phyloP scores from a whole-genome alignment of 176 grass and related monocot genomes.

The Coix lacrymajobi region DNA sequence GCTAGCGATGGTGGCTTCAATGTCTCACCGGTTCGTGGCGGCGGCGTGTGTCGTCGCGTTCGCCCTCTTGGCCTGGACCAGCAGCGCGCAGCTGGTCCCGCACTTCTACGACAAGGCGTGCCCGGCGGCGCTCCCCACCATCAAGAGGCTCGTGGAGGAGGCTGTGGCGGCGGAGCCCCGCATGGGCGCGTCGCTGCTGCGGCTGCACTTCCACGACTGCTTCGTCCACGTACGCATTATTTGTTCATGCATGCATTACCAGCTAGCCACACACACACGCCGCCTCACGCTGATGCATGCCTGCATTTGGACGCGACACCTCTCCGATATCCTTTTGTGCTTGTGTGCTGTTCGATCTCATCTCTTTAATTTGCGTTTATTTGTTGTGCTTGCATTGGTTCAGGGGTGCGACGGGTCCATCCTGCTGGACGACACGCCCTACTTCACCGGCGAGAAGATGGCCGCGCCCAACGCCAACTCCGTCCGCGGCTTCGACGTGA shows the following conservation, averaged over 20 bases:
- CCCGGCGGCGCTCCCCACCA: constrained; percentile 53
- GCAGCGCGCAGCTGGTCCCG: constrained; percentile 41
- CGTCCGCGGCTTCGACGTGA: constrained; percentile 59
- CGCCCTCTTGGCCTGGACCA: constrained; percentile 13
- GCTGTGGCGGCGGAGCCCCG: constrained; percentile 49
- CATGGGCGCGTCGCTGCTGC: constrained; percentile 83
- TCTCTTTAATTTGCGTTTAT: background rate
- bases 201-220: constrained; percentile 87
- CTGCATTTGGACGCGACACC: background rate
- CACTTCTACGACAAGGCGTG: constrained; percentile 65
- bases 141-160: constrained; percentile 42
- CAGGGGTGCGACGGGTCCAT: constrained; percentile 87
- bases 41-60: constrained; percentile 2
- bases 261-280: no score
- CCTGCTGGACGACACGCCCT: constrained; percentile 73
- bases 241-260: background rate
- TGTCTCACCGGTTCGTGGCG: background rate
- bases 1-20: background rate
- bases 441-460: constrained; percentile 72
- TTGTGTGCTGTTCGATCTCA: background rate
- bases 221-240: constrained; percentile 60
- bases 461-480: constrained; percentile 67
- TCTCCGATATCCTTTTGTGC: background rate
- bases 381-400: background rate
- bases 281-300: no score